A percentile compares a stretch with the other conserved stretches of the same genome.
Conservation (phyloP, 1,284 basidiomycete species). For the Naganishia cerealis region DNA sequence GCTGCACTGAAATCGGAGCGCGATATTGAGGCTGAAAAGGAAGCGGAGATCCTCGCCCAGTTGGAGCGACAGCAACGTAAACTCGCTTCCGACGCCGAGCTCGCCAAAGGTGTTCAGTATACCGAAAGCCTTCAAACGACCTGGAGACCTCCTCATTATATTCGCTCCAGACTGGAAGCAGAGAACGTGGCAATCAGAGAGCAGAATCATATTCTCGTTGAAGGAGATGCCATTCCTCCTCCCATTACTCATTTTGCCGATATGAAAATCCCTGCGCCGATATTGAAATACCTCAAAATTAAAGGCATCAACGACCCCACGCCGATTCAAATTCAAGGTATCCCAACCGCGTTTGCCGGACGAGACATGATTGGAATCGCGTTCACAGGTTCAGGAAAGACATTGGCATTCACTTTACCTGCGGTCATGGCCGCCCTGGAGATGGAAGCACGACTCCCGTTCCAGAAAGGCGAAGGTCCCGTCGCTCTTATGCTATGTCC, state of each 20-base stretch:
- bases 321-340: constrained; percentile 95
- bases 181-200: constrained; percentile 76
- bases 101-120: constrained; percentile 89
- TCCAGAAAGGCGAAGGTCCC: constrained; percentile 89
- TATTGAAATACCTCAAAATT: constrained; percentile 76
- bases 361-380: constrained; percentile 94
- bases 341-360: constrained; percentile 89
- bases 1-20: constrained; percentile 81
- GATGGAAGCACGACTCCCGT: constrained; percentile 85
- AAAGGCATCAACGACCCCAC: constrained; percentile 86
- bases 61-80: constrained; percentile 82
- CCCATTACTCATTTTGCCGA: constrained; percentile 92
- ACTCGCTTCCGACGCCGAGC: constrained; percentile 84
- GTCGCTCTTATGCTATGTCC: constrained; percentile 94
- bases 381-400: constrained; percentile 91
- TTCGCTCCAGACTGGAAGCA: constrained; percentile 68
- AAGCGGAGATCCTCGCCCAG: constrained; percentile 85
- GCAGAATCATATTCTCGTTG: constrained; percentile 86
- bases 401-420: constrained; percentile 85
- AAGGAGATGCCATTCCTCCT: constrained; percentile 85
- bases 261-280: constrained; percentile 90
- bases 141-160: constrained; percentile 83
- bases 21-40: constrained; percentile 81
- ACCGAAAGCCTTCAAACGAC: constrained; percentile 80
- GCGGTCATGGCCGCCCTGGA: constrained; percentile 93